Conservation (phyloP, 2,329 filamentous ascomycete species). For the Colletotrichum neosansevieriae region DNA sequence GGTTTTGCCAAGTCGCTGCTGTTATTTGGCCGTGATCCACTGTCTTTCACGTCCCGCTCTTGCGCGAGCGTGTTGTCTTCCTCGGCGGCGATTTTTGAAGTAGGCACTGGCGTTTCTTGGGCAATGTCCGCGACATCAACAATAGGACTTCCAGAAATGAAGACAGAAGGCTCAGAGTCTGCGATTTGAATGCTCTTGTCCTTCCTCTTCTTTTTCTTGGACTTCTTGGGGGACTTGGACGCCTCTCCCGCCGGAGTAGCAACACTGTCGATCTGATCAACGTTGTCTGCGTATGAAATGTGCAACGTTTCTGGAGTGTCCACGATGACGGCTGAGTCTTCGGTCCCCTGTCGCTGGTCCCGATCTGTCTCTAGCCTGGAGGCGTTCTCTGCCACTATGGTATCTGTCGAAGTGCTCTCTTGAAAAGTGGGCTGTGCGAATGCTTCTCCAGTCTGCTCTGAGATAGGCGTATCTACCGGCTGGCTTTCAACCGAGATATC, state of each 20-base stretch:
- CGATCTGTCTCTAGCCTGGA: neutral
- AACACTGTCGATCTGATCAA: conserved; percentile 5
- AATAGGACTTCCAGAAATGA: neutral
- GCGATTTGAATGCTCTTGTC: conserved; percentile 40
- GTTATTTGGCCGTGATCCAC: neutral
- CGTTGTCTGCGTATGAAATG: conserved; percentile 26
- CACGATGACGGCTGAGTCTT: neutral
- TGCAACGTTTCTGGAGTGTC: conserved; percentile 5
- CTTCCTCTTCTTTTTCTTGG: conserved; percentile 41
- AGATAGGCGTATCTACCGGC: neutral
- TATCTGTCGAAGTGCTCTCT: neutral
- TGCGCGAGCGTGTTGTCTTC: neutral
- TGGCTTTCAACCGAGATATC: neutral
- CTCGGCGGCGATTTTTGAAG: neutral
- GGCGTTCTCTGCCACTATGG: no score
- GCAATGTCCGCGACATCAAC: neutral
- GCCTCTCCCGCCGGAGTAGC: conserved; percentile 13
- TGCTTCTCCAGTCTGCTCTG: no score
- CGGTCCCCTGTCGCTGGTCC: neutral
- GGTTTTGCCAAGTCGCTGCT: neutral
- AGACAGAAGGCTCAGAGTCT: neutral
- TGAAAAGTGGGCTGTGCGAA: no score
- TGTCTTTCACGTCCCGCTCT: neutral
- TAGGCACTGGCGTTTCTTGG: neutral
- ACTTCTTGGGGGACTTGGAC: conserved; percentile 25